Base-by-base conservation (phyloP, 2,329 filamentous ascomycete genomes). In the Dothiorella sarmentorum region DNA sequence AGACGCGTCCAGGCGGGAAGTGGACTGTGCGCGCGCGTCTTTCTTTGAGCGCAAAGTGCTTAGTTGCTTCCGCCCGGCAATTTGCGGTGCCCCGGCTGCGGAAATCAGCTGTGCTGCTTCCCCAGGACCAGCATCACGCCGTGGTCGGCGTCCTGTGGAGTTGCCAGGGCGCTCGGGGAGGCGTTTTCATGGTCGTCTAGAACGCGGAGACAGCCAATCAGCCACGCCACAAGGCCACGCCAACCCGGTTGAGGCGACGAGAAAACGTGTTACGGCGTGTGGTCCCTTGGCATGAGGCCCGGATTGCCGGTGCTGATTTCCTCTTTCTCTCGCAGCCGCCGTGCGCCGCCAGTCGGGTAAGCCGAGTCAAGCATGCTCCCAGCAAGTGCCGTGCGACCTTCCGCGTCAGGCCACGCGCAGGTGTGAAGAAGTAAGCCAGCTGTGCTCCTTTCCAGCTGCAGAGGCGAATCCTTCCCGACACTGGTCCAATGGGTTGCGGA, bases 401-500 rank as follows among this genome's bases (percentile, higher is more conserved):
- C 55, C 55, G 42, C 44, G 31, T 49, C 55, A 49, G 43, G 55
- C 44, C 42, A 57, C 18, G 27, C 43, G 55, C 49, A 40, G 24
- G 18, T 13, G 29, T 38, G 47, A 38, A 38, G 47, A 51, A 18
- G 18, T 31, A 22, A n/a, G 31, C 47, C 20, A 13, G 47, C 47
- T 38, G 47, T 40, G 47, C 35, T 6, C 10, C 9, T 10, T 13
- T 4, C 7, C 13, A 13, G 33, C 33, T 17, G 33, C 49, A 17
- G 13, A 15, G 18, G 17, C 11, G 31, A 26, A 51, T 53, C 49
- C 49, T 20, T 29, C 33, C 27, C 22, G 2, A 18, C 11, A 20
- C 7, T 7, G 2, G 33, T 7, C 33, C 47, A 29, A 52, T 40
- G 20, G 45, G 27, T 27, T 31, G 43, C 45, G 17, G n/a, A 13